Evolutionary conservation across 306 rosid genomes (phyloP).

Genomic region (Medicago ruthenica): DNA sequence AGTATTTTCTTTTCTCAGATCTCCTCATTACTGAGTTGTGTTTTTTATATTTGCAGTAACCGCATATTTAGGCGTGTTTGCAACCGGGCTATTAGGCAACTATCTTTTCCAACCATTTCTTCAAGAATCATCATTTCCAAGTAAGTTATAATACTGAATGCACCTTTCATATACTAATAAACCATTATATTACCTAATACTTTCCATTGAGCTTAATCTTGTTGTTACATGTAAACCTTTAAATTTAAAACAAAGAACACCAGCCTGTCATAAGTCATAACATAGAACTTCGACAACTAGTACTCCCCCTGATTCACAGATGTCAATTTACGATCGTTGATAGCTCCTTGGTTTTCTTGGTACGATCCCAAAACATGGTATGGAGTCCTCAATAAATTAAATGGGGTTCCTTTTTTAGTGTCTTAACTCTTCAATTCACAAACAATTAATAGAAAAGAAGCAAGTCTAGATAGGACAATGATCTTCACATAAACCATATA

Average conservation of each 20-base stretch:
- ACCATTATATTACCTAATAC: neutral
- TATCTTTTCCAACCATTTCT: conserved; percentile 67
- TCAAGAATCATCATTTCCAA: conserved; percentile 61
- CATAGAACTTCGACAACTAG: neutral
- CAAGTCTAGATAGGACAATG: too few species aligned
- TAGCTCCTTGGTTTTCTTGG: too few species aligned
- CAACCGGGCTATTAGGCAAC: conserved; percentile 76
- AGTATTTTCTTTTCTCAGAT: conserved; percentile 27
- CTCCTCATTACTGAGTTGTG: conserved; percentile 40
- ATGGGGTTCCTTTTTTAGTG: too few species aligned
- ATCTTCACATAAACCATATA: neutral
- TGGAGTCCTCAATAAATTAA: too few species aligned
- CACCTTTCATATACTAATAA: conserved; percentile 4
- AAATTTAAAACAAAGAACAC: too few species aligned
- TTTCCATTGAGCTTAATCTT: neutral
- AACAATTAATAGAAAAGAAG: too few species aligned
- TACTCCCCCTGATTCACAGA: too few species aligned
- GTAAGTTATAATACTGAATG: conserved; percentile 58
- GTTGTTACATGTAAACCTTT: too few species aligned
- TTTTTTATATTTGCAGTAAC: conserved; percentile 58
- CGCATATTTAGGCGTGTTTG: conserved; percentile 75
- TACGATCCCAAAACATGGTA: too few species aligned
- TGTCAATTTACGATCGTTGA: too few species aligned
- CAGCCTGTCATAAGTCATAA: neutral
- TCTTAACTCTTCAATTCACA: too few species aligned